Conservation (phyloP, 2,329 filamentous ascomycete species). For the Curvularia eragrostidis region DNA sequence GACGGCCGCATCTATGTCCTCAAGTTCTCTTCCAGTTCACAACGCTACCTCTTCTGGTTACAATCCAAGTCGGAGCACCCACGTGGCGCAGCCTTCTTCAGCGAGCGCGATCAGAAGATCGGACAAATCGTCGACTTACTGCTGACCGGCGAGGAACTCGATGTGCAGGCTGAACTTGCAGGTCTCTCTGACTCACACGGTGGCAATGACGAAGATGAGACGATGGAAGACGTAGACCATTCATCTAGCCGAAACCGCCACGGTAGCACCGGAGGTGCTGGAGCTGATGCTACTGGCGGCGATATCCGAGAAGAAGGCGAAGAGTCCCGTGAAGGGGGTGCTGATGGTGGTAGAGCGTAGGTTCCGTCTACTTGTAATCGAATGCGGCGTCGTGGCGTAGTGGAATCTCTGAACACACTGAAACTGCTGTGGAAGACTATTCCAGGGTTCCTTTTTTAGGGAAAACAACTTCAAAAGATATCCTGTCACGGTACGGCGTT, state of each 20-base stretch:
- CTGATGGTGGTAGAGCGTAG: constrained; percentile 99
- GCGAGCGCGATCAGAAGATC: constrained; percentile 82
- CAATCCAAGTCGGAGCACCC: constrained; percentile 85
- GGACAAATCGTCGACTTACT: constrained; percentile 85
- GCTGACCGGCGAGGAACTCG: constrained; percentile 86
- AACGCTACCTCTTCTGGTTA: constrained; percentile 94
- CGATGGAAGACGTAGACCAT: constrained; percentile 64
- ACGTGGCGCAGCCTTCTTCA: constrained; percentile 76
- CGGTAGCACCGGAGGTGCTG: constrained; percentile 74
- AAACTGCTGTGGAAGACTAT: constrained; percentile 29
- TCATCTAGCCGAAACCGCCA: constrained; percentile 41
- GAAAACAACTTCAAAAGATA: constrained; percentile 20
- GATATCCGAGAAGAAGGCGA: constrained; percentile 91
- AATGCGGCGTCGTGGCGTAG: constrained; percentile 47
- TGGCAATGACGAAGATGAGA: constrained; percentile 68
- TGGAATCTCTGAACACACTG: constrained; percentile 36
- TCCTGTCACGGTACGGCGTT: constrained; percentile 43
- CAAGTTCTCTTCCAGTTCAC: constrained; percentile 91
- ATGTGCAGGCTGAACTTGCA: constrained; percentile 74
- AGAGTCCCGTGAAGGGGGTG: constrained; percentile 86
- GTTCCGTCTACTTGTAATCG: constrained; percentile 59
- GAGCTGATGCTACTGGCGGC: constrained; percentile 84
- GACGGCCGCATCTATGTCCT: constrained; percentile 92
- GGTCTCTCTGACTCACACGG: constrained; percentile 62
- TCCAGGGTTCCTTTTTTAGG: constrained; percentile 21